A percentile compares a stretch with the other conserved stretches of the same genome.
Evolutionary conservation across 768 basidiomycete genomes (phyloP).

Genomic region (Lactarius vividus): DNA sequence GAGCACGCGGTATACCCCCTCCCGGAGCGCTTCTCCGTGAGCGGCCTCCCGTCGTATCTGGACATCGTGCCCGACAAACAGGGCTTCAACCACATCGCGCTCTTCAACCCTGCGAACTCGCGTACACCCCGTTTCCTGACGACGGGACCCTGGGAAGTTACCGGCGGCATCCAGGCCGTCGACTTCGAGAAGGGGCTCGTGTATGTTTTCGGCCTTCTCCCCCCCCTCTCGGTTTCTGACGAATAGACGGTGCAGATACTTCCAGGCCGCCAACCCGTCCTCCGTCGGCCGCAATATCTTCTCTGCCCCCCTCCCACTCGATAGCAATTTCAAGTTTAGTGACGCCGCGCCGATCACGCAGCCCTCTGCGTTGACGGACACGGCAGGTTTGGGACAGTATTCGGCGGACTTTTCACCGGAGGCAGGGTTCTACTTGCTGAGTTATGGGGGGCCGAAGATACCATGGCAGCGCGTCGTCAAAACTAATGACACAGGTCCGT

Average conservation of each 20-base stretch:
- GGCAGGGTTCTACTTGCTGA: constrained; percentile 79
- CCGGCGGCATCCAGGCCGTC: constrained; percentile 66
- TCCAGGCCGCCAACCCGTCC: constrained; percentile 78
- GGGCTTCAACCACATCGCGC: constrained; percentile 90
- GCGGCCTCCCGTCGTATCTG: constrained; percentile 67
- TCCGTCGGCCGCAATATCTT: constrained; percentile 84
- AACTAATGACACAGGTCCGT: constrained; percentile 43
- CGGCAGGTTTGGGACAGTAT: constrained; percentile 53
- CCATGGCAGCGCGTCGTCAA: constrained; percentile 86
- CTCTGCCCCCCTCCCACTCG: constrained; percentile 66
- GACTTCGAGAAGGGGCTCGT: constrained; percentile 65
- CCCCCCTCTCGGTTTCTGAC: background rate
- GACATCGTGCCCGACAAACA: constrained; percentile 81
- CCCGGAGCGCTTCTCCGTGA: constrained; percentile 42
- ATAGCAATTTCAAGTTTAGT: constrained; percentile 31
- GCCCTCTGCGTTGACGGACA: constrained; percentile 54
- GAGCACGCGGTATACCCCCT: constrained; percentile 62
- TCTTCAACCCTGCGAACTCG: constrained; percentile 77
- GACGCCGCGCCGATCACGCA: constrained; percentile 33
- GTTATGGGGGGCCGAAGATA: constrained; percentile 75
- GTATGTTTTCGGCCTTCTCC: constrained; percentile 44
- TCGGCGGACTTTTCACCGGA: constrained; percentile 76
- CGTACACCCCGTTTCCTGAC: constrained; percentile 80
- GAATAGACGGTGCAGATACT: constrained; percentile 57
- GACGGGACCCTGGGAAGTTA: constrained; percentile 87